Percentiles rank a stretch among this genome's conserved stretches.
These are phyloP conservation scores for Penicillium arizonense DNA, from an alignment of 495 filamentous ascomycete genomes.

Conservation along the genomic window DNA sequence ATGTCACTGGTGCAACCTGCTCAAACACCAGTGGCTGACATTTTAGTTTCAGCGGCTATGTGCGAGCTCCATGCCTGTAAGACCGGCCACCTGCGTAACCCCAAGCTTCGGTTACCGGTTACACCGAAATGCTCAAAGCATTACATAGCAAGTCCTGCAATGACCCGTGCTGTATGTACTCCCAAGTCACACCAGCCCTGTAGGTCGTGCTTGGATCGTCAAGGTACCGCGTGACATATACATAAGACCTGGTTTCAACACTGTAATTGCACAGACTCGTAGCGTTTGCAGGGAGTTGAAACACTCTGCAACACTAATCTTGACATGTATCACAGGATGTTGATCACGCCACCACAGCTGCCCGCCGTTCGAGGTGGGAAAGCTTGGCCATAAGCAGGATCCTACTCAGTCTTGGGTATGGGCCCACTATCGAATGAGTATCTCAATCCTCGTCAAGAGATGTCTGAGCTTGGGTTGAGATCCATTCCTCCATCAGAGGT, in stretches of 20 bases:
- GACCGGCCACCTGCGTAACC: conserved; percentile 14
- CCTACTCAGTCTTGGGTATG: conserved; percentile 1
- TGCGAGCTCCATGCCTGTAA: conserved; percentile 1
- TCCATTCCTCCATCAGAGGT: conserved; percentile 92
- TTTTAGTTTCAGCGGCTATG: conserved; percentile 8
- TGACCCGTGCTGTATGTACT: conserved; percentile 2
- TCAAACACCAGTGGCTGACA: conserved; percentile 5
- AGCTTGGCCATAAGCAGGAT: conserved; percentile 8
- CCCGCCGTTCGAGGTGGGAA: conserved; percentile 6
- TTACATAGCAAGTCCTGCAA: conserved; percentile 8
- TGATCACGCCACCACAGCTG: conserved; percentile 15
- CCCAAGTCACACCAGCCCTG: neutral
- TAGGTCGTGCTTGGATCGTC: neutral
- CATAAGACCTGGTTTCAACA: neutral
- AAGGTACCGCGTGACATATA: neutral
- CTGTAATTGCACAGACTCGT: neutral
- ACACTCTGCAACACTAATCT: conserved; percentile 16
- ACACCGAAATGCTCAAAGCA: conserved; percentile 7
- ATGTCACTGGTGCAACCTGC: conserved; percentile 1
- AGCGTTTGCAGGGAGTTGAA: conserved; percentile 1
- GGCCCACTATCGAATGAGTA: neutral
- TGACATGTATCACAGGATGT: conserved; percentile 12
- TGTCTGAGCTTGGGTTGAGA: conserved; percentile 63
- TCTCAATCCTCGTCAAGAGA: conserved; percentile 45
- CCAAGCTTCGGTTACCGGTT: neutral